Evolutionary conservation across 1,139 yeast species (phyloP).

Genomic region (Kodamaea sp.): DNA sequence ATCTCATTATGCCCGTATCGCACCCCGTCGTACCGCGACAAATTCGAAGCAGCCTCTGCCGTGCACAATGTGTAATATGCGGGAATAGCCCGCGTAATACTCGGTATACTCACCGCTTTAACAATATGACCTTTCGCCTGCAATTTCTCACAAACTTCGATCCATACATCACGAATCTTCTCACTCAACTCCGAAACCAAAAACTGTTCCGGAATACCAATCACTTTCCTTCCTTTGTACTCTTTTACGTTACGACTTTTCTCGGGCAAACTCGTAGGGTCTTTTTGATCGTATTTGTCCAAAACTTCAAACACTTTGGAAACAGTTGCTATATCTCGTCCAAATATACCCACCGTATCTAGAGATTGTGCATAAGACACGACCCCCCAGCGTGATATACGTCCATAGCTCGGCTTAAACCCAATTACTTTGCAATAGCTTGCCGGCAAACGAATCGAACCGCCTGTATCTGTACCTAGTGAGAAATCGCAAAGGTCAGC

Average conservation of each 20-base stretch:
- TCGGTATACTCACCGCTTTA: constrained; percentile 64
- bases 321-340: constrained; percentile 45
- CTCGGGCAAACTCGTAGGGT: constrained; percentile 68
- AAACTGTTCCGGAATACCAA: constrained; percentile 75
- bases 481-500: constrained; percentile 60
- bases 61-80: constrained; percentile 86
- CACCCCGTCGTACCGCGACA: constrained; percentile 86
- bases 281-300: constrained; percentile 63
- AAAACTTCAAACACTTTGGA: constrained; percentile 51
- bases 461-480: constrained; percentile 96
- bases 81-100: constrained; percentile 65
- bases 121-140: constrained; percentile 52
- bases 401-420: constrained; percentile 89
- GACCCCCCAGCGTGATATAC: constrained; percentile 89
- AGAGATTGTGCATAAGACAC: constrained; percentile 89
- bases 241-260: constrained; percentile 24
- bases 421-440: constrained; percentile 82
- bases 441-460: constrained; percentile 89
- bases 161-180: constrained; percentile 47
- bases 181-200: constrained; percentile 52
- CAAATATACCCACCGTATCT: constrained; percentile 87
- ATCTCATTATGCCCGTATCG: constrained; percentile 57
- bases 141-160: constrained; percentile 39
- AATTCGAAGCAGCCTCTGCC: constrained; percentile 91
- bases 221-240: constrained; percentile 15